Evolutionary conservation across 1,139 yeast genomes (phyloP).

Genomic region (Diutina siamensis): DNA sequence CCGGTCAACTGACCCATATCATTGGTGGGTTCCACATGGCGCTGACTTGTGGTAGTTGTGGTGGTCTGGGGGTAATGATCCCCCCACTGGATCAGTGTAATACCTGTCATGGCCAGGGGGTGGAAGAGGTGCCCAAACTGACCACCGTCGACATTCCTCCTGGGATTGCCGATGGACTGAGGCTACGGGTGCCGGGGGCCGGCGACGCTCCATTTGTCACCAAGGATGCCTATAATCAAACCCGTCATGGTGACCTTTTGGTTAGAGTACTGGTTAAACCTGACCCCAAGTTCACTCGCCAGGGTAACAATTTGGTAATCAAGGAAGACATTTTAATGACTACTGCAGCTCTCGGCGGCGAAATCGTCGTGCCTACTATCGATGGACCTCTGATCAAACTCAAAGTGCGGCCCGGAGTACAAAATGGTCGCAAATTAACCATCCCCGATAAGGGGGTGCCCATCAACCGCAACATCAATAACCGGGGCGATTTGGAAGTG

Average conservation of each 20-base stretch:
- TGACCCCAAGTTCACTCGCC: constrained; percentile 60
- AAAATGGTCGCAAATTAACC: constrained; percentile 60
- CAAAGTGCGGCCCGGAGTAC: constrained; percentile 81
- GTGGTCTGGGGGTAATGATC: constrained; percentile 77
- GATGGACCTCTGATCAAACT: constrained; percentile 66
- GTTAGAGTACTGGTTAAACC: constrained; percentile 68
- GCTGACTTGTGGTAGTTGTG: constrained; percentile 80
- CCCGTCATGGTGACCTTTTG: constrained; percentile 76
- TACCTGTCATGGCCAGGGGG: constrained; percentile 86
- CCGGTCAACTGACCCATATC: constrained; percentile 80
- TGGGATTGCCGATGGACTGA: constrained; percentile 79
- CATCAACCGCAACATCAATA: constrained; percentile 36
- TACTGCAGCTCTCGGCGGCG: constrained; percentile 94
- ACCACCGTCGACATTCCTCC: constrained; percentile 79
- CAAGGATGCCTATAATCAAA: constrained; percentile 49
- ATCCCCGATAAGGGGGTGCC: constrained; percentile 90
- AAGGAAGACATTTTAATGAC: constrained; percentile 74
- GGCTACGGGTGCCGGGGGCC: constrained; percentile 74
- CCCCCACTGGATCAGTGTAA: constrained; percentile 60
- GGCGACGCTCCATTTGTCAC: constrained; percentile 82
- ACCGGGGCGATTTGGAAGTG: constrained; percentile 77
- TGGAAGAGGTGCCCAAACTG: constrained; percentile 50
- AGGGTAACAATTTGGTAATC: constrained; percentile 52
- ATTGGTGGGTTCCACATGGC: constrained; percentile 97
- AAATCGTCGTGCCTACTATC: constrained; percentile 75